phyloP scores from a whole-genome alignment of 1,284 basidiomycete genomes.

The Vanrija pseudolonga region DNA sequence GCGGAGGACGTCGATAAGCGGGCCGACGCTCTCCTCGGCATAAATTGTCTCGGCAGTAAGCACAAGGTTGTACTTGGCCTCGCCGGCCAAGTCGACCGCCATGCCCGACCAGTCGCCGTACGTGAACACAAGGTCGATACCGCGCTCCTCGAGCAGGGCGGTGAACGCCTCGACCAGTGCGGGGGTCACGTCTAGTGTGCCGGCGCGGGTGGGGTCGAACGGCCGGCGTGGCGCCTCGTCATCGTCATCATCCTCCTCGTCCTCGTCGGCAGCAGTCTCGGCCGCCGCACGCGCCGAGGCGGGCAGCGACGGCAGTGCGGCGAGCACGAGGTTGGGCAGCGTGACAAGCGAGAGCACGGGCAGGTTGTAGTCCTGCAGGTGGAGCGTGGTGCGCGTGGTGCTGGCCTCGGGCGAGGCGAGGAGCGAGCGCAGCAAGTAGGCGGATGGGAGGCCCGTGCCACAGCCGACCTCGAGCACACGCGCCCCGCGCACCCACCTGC shows the following conservation, averaged over 20 bases:
- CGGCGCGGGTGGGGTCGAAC: conserved; percentile 42
- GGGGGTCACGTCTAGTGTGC: conserved; percentile 58
- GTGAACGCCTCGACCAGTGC: conserved; percentile 65
- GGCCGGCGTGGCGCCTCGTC: conserved; percentile 8
- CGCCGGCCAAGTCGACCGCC: conserved; percentile 17
- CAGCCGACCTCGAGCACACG: conserved; percentile 78
- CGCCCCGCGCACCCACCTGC: conserved; percentile 49
- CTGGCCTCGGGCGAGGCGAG: conserved; percentile 45
- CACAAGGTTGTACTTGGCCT: conserved; percentile 61
- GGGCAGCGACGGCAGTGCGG: conserved; percentile 44
- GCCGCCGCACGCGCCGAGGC: conserved; percentile 20
- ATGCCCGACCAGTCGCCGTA: conserved; percentile 69
- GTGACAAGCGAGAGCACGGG: conserved; percentile 78
- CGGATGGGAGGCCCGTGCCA: conserved; percentile 80
- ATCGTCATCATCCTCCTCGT: conserved; percentile 5
- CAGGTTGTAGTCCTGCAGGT: conserved; percentile 90
- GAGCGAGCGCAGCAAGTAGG: conserved; percentile 65
- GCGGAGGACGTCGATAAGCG: conserved; percentile 59
- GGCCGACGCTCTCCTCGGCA: conserved; percentile 61
- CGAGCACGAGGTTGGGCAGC: conserved; percentile 79
- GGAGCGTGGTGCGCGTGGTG: conserved; percentile 55
- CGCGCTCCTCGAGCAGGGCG: conserved; percentile 55
- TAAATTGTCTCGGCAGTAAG: conserved; percentile 95
- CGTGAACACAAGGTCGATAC: conserved; percentile 69
- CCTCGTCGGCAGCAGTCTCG: conserved; percentile 32